These are phyloP conservation scores for Botrytis porri DNA, from an alignment of 2,329 filamentous ascomycete species.

Conservation along the genomic window DNA sequence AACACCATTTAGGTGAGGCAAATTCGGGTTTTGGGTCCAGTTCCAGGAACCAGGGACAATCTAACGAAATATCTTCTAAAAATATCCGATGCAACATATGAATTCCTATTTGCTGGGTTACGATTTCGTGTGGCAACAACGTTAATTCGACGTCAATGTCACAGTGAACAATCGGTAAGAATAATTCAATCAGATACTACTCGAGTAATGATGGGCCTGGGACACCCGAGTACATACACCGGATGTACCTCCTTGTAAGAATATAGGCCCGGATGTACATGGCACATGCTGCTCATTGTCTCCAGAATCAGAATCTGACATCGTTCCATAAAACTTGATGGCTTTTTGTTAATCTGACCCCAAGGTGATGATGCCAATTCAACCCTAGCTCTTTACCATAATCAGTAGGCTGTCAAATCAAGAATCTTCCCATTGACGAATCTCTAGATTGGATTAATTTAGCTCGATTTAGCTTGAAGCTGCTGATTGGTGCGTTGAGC, in stretches of 20 bases:
- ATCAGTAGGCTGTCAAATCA: not conserved
- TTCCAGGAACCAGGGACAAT: slow-evolving; percentile 6
- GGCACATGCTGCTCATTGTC: not conserved
- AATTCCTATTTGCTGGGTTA: not conserved
- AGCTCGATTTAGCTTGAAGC: not conserved
- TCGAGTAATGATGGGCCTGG: not conserved
- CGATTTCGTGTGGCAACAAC: not conserved
- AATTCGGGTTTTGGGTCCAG: not conserved
- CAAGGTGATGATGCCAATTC: not conserved
- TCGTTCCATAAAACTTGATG: not conserved
- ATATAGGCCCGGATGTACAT: not conserved
- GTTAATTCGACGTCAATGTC: slow-evolving; percentile 1
- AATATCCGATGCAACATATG: not conserved
- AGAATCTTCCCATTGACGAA: not conserved
- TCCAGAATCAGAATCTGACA: not conserved
- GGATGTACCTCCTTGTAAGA: not conserved
- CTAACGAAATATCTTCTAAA: not conserved
- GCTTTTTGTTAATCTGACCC: not conserved
- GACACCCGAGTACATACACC: not conserved
- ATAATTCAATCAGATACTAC: too few species aligned
- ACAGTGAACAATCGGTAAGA: not conserved
- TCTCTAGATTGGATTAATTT: not conserved
- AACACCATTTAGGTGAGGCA: not conserved
- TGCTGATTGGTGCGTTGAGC: not conserved
- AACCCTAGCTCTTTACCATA: not conserved